Percentiles rank a stretch among this genome's conserved stretches.
These are phyloP conservation scores for Puya raimondii DNA, from an alignment of 176 grass and related monocot genomes.

Conservation along the genomic window DNA sequence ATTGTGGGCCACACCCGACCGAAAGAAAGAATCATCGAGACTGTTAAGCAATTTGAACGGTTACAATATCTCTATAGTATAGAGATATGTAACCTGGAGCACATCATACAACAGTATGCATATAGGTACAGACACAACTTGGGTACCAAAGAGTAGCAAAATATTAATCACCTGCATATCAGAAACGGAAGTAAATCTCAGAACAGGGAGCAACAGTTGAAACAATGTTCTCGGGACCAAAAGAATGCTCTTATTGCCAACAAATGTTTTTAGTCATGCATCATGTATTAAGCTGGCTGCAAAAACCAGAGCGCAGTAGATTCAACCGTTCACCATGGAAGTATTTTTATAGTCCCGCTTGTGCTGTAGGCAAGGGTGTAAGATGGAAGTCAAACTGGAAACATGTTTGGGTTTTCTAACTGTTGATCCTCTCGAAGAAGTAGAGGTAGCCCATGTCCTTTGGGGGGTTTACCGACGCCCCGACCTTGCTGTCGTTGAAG, in stretches of 20 bases:
- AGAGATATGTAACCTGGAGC: too few species aligned
- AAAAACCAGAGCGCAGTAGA: not conserved
- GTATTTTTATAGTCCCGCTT: not conserved
- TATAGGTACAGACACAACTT: too few species aligned
- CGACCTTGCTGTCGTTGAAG: conserved; percentile 87
- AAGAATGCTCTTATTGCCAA: not conserved
- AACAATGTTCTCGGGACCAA: not conserved
- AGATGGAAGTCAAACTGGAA: not conserved
- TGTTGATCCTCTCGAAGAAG: conserved; percentile 64
- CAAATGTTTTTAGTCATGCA: not conserved
- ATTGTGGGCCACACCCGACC: too few species aligned
- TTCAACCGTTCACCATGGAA: not conserved
- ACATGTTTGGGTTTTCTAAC: not conserved
- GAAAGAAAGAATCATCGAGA: too few species aligned
- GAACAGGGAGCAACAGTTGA: not conserved
- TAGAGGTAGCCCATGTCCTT: conserved; percentile 99
- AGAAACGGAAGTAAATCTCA: not conserved
- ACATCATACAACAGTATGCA: too few species aligned
- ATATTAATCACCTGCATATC: not conserved
- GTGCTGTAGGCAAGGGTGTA: not conserved
- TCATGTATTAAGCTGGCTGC: not conserved
- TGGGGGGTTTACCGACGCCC: conserved; percentile 71
- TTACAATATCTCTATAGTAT: too few species aligned
- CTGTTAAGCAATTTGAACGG: too few species aligned
- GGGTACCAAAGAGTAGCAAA: too few species aligned